Base-by-base conservation (phyloP, 202 grass and related monocot species). In the Elaeis oleifera region DNA sequence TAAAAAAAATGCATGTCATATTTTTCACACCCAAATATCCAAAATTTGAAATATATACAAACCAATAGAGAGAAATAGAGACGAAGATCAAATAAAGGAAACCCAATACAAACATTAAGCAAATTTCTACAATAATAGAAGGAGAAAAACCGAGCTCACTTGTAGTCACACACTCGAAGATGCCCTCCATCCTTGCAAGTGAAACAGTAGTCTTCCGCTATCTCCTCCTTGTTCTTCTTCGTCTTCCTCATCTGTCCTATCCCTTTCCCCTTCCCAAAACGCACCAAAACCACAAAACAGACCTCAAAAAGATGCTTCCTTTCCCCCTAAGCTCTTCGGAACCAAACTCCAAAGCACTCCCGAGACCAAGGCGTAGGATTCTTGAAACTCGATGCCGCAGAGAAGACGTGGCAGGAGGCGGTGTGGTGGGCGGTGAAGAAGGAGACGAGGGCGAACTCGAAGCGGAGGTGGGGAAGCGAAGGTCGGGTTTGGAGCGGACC, bases 311-410 rank as follows among this genome's bases (percentile, higher is more conserved):
- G 36, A 44, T 44, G 36, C 11, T 44, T 11, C 36, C 8, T 44
- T 44, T 13, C 9, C 36, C 36, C 8, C 36, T 14, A 9, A 2
- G 0, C 11, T 44, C 36, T 44, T 44, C 8, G 13, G 36, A 44
- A 44, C 36, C 36, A 44, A 44, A 4, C 28, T 44, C 36, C 36
- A 13, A 11, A 14, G 36, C 36, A 44, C 3, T 44, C 36, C 36
- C 5, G 5, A 31, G 28, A 6, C 28, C 28, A 5, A 28, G 51
- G 94, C 89, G 62, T 92, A 88, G 60, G 94, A 97, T 65, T 97
- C 94, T 58, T 70, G 71, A 52, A 97, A 97, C 71, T 92, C 94
- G 67, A 97, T 81, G 77, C 92, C 94, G 19, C 79, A 80, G 60
- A 97, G 82, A 97, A 92, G 68, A 97, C 80, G 51, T 25, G 64